These are phyloP conservation scores for Amanita inopinata DNA, from an alignment of 768 basidiomycete species.

Conservation along the genomic window DNA sequence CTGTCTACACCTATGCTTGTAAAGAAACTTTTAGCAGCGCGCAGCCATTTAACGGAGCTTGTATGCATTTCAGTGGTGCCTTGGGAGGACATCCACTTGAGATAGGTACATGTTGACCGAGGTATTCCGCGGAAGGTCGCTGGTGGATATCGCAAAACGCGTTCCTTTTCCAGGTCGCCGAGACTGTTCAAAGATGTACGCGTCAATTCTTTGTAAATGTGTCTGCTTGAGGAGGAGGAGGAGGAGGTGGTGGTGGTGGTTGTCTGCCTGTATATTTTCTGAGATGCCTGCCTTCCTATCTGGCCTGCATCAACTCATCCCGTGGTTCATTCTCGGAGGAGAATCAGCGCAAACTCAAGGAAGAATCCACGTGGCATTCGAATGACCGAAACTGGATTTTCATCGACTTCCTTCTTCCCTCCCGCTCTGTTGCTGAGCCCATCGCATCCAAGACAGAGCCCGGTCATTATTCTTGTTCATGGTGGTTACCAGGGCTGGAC, in stretches of 20 bases:
- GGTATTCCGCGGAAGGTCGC: slow-evolving; percentile 8
- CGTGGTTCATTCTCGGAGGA: no score
- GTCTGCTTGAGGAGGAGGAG: no score
- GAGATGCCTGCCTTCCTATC: no score
- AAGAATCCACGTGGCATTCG: not conserved
- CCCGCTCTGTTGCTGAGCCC: slow-evolving; percentile 5
- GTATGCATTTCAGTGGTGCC: not conserved
- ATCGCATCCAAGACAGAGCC: slow-evolving; percentile 3
- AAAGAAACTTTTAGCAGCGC: not conserved
- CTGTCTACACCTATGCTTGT: slow-evolving; percentile 7
- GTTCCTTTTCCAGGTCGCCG: not conserved
- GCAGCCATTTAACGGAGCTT: slow-evolving; percentile 1
- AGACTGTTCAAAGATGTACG: no score
- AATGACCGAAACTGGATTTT: not conserved
- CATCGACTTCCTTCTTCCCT: slow-evolving; percentile 8
- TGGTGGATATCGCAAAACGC: slow-evolving; percentile 4
- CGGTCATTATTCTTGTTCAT: slow-evolving; percentile 1
- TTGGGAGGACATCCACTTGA: no score
- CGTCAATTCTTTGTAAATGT: no score
- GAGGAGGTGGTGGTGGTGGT: no score
- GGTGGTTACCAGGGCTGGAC: slow-evolving; percentile 2
- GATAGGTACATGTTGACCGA: slow-evolving; percentile 1
- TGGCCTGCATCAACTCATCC: no score
- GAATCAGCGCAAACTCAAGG: not conserved
- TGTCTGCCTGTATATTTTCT: no score